Percentiles rank a stretch among this genome's conserved stretches.
phyloP scores from a whole-genome alignment of 2,329 filamentous ascomycete species.

The Cadophora sp. region DNA sequence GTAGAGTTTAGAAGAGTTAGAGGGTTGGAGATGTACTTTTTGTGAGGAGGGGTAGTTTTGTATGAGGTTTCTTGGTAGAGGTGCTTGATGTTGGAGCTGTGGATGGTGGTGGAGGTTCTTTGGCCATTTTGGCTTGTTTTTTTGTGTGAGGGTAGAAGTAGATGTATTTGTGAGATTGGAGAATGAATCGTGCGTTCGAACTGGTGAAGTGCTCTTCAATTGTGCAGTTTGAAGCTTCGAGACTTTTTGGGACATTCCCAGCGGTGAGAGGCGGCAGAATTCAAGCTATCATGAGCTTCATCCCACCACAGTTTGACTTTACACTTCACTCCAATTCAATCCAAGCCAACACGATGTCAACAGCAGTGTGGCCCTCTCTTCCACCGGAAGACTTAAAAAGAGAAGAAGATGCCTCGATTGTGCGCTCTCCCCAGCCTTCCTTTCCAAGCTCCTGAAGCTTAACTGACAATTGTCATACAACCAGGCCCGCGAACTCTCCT shows the following conservation, averaged over 20 bases:
- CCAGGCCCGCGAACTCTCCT: slow-evolving; percentile 44
- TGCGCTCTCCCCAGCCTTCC: slow-evolving; percentile 22
- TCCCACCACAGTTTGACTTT: neutral
- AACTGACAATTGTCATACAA: neutral
- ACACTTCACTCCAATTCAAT: neutral
- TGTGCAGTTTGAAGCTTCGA: slow-evolving; percentile 7
- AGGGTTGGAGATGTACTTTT: slow-evolving; percentile 25
- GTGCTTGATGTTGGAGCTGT: neutral
- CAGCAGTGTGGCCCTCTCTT: slow-evolving; percentile 42
- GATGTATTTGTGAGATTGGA: neutral
- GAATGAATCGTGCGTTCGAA: neutral
- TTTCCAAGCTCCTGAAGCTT: neutral
- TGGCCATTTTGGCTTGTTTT: slow-evolving; percentile 23
- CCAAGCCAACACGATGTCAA: slow-evolving; percentile 20
- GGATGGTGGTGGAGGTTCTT: slow-evolving; percentile 11
- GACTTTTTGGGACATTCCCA: neutral
- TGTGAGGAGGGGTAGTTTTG: slow-evolving; percentile 36
- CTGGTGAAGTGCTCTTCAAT: neutral
- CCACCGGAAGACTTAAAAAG: slow-evolving; percentile 35
- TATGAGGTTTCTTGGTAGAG: slow-evolving; percentile 17
- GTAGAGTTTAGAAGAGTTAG: neutral
- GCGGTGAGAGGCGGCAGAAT: slow-evolving; percentile 13
- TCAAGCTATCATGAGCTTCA: slow-evolving; percentile 8
- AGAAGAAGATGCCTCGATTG: slow-evolving; percentile 43
- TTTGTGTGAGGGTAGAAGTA: neutral